phyloP scores from a whole-genome alignment of 345 rosid genomes.

The Clausena lansium region DNA sequence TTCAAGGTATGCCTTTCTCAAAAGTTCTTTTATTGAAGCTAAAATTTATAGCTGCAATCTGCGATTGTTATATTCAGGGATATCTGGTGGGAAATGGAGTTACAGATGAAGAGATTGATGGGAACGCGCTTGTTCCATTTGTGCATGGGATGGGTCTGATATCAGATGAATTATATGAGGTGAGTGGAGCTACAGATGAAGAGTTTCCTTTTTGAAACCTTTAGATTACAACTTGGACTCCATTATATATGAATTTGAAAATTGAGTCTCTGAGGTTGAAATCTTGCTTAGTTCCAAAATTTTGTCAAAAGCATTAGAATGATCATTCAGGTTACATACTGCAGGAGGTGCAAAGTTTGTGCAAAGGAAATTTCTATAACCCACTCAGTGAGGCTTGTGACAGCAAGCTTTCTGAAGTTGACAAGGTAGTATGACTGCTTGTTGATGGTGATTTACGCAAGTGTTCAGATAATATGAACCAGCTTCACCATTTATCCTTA shows the following conservation, averaged over 20 bases:
- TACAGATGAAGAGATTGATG: constrained; percentile 69
- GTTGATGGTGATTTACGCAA: constrained; percentile 4
- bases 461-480: background rate
- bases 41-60: constrained; percentile 8
- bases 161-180: constrained; percentile 72
- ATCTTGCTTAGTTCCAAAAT: background rate
- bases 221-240: background rate
- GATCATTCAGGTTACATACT: constrained; percentile 13
- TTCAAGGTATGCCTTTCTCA: constrained; percentile 47
- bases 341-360: constrained; percentile 60
- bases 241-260: background rate
- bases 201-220: background rate
- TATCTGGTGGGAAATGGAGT: constrained; percentile 94
- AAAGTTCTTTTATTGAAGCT: constrained; percentile 7
- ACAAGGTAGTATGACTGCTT: constrained; percentile 36
- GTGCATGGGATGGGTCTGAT: constrained; percentile 92
- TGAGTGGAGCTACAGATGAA: constrained; percentile 18
- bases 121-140: constrained; percentile 85
- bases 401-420: constrained; percentile 45
- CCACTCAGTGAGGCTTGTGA: constrained; percentile 22
- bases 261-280: background rate
- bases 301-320: background rate
- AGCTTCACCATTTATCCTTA: constrained; percentile 5
- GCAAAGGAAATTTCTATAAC: constrained; percentile 55
- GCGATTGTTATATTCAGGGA: constrained; percentile 48